Conservation (phyloP, 1,284 basidiomycete species). For the Fistulina hepatica region DNA sequence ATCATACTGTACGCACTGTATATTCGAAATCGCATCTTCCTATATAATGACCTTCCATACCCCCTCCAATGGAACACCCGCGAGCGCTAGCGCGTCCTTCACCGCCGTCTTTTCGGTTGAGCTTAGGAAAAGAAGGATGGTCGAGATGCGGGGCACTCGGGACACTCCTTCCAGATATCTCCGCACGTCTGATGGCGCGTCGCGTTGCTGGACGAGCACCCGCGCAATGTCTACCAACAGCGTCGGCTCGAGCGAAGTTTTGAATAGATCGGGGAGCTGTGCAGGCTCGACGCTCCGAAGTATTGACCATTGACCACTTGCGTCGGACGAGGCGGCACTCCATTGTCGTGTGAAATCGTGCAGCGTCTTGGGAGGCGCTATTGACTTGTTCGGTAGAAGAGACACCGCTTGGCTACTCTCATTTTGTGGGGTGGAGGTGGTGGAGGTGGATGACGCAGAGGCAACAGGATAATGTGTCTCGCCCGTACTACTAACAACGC, state of each 20-base stretch:
- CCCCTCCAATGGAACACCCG: too few relatives aligned
- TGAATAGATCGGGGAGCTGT: background rate
- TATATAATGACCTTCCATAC: too few relatives aligned
- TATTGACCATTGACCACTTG: background rate
- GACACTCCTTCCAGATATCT: background rate
- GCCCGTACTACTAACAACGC: constrained; percentile 27
- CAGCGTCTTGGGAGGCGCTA: constrained; percentile 33
- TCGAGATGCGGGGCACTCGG: background rate
- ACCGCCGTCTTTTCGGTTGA: constrained; percentile 1
- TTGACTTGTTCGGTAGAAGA: constrained; percentile 4
- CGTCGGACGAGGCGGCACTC: constrained; percentile 24
- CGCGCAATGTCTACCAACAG: background rate
- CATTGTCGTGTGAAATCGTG: constrained; percentile 49
- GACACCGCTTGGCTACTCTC: constrained; percentile 4
- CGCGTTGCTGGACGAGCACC: background rate
- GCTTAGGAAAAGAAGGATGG: constrained; percentile 2
- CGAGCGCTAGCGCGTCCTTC: too few relatives aligned
- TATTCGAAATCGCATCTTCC: too few relatives aligned
- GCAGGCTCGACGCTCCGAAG: background rate
- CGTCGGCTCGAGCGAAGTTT: background rate
- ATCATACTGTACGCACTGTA: too few relatives aligned
- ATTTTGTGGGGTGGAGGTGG: constrained; percentile 6
- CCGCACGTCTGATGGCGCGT: background rate
- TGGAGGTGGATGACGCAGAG: constrained; percentile 9
- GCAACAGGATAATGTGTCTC: constrained; percentile 1